Evolutionary conservation across 2,329 filamentous ascomycete genomes (phyloP).

Genomic region (Colletotrichum limetticola): DNA sequence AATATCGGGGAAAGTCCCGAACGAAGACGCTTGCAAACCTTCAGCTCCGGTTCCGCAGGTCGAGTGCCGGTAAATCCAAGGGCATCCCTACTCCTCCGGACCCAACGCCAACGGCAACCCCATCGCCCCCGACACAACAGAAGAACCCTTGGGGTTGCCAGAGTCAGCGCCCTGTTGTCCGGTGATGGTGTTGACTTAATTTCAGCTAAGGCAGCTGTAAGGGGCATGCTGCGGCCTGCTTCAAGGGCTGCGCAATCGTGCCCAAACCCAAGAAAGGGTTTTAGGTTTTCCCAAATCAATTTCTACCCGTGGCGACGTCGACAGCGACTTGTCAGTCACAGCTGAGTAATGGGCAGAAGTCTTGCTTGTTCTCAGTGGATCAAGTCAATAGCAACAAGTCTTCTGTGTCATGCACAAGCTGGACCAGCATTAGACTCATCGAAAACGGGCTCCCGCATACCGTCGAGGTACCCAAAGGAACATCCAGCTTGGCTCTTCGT

Average conservation of each 20-base stretch:
- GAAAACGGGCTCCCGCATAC: background rate
- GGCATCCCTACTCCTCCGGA: slow-evolving; percentile 11
- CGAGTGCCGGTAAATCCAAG: slow-evolving; percentile 11
- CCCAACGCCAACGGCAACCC: background rate
- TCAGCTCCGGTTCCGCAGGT: slow-evolving; percentile 13
- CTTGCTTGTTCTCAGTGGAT: background rate
- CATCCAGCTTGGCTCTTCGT: background rate
- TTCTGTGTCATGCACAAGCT: background rate
- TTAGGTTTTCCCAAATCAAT: slow-evolving; percentile 23
- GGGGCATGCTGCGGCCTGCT: slow-evolving; percentile 22
- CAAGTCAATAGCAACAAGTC: background rate
- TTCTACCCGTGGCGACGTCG: background rate
- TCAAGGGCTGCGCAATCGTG: slow-evolving; percentile 27
- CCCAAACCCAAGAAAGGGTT: slow-evolving; percentile 39
- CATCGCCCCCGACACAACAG: background rate
- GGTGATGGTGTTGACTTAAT: slow-evolving; percentile 32
- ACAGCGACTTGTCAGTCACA: background rate
- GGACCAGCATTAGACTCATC: background rate
- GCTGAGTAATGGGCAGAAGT: background rate
- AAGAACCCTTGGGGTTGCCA: background rate
- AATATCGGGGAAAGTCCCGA: background rate
- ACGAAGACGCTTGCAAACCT: background rate
- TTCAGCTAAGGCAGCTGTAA: slow-evolving; percentile 25
- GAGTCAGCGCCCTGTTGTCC: background rate
- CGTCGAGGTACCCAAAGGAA: background rate